A percentile compares a stretch with the other conserved stretches of the same genome.
phyloP scores from a whole-genome alignment of 2,329 filamentous ascomycete genomes.

The Dactylella cylindrospora region DNA sequence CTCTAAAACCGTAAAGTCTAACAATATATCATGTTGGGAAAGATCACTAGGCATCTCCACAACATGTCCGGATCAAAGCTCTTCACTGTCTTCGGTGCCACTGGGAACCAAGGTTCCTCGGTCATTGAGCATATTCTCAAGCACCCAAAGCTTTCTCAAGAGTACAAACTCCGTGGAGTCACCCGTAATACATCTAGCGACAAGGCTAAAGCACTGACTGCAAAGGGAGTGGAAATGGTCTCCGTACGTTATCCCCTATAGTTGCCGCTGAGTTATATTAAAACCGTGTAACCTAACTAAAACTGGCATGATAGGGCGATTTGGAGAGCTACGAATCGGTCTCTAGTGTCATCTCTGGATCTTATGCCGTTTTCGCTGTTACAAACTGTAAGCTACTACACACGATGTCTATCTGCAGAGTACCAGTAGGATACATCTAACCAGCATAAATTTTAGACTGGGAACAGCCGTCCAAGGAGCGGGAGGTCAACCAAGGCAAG shows the following conservation, averaged over 20 bases:
- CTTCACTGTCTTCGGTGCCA: slow-evolving; percentile 56
- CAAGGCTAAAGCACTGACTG: slow-evolving; percentile 52
- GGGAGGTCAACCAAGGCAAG: slow-evolving; percentile 54
- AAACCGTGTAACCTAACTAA: background rate
- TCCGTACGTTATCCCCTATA: slow-evolving; percentile 17
- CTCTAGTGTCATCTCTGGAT: slow-evolving; percentile 53
- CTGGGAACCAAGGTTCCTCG: slow-evolving; percentile 58
- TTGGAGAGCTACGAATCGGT: slow-evolving; percentile 52
- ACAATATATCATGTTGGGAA: no score
- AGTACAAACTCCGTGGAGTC: slow-evolving; percentile 56
- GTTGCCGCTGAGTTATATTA: no score
- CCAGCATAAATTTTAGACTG: slow-evolving; percentile 20
- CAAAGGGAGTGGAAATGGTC: slow-evolving; percentile 55
- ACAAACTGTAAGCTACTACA: slow-evolving; percentile 46
- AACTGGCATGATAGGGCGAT: slow-evolving; percentile 52
- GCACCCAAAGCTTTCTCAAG: slow-evolving; percentile 55
- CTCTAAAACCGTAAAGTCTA: no score
- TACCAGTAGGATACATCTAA: slow-evolving; percentile 5
- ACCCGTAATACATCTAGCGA: slow-evolving; percentile 56
- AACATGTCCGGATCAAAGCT: slow-evolving; percentile 47
- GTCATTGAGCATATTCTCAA: slow-evolving; percentile 56
- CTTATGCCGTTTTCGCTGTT: slow-evolving; percentile 52
- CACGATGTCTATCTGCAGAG: no score
- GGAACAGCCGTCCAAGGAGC: slow-evolving; percentile 41
- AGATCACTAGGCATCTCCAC: no score